Conservation (phyloP, 352 stramenopile genomes). For the Halophytophthora batemanensis region DNA sequence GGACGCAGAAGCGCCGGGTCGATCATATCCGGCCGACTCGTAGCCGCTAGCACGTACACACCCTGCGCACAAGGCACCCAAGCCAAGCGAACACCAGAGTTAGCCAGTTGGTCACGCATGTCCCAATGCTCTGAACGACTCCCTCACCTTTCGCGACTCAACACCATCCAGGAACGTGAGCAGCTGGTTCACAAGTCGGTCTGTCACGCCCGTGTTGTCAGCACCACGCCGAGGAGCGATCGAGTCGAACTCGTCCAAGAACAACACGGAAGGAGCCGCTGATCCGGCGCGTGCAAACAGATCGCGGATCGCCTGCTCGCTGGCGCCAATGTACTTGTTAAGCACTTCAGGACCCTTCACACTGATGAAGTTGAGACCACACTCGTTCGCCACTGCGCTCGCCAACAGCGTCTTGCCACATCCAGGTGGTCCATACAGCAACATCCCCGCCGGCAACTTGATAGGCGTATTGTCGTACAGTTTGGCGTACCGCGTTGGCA, state of each 20-base stretch:
- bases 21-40: constrained; percentile 96
- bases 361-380: constrained; percentile 87
- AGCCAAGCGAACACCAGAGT: constrained; percentile 8
- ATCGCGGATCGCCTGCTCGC: constrained; percentile 87
- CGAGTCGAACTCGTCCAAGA: constrained; percentile 93
- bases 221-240: constrained; percentile 92
- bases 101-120: neutral
- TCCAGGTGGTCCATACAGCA: constrained; percentile 89
- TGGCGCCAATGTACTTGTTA: constrained; percentile 91
- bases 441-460: constrained; percentile 79
- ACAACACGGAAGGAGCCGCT: constrained; percentile 77
- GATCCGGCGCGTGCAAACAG: constrained; percentile 76
- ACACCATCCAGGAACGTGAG: constrained; percentile 98
- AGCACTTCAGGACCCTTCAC: constrained; percentile 89
- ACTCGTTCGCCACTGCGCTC: constrained; percentile 86
- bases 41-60: constrained; percentile 95
- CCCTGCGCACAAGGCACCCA: constrained; percentile 27
- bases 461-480: constrained; percentile 82
- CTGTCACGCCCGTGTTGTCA: constrained; percentile 94
- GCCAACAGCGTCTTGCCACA: constrained; percentile 90
- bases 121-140: neutral
- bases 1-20: constrained; percentile 93
- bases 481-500: constrained; percentile 75
- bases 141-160: constrained; percentile 79
- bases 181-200: constrained; percentile 97